These are phyloP conservation scores for Plantago ovata DNA, from an alignment of 257 asterid species.

Conservation along the genomic window DNA sequence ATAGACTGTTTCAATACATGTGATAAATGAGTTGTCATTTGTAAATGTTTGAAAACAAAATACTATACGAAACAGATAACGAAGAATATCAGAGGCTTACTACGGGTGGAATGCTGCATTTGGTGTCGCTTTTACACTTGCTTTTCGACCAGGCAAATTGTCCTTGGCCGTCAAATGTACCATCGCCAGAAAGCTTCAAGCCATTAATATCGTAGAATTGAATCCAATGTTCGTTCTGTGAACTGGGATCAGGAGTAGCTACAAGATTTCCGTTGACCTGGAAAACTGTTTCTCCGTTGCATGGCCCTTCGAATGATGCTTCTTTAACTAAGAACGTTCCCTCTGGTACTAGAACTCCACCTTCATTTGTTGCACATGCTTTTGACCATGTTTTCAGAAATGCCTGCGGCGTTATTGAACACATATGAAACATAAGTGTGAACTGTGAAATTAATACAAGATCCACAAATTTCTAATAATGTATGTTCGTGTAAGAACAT, in stretches of 20 bases:
- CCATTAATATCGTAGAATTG: not conserved
- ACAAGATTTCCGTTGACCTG: constrained; percentile 13
- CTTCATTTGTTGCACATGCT: constrained; percentile 39
- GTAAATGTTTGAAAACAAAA: too few relatives aligned
- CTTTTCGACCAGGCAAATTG: constrained; percentile 13
- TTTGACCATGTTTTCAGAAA: constrained; percentile 43
- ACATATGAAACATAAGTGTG: not conserved
- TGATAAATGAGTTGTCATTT: not conserved
- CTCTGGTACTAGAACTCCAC: constrained; percentile 30
- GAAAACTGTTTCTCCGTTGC: constrained; percentile 23
- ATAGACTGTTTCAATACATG: constrained; percentile 11
- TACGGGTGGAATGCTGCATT: not conserved
- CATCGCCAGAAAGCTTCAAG: constrained; percentile 14
- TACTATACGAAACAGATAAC: too few relatives aligned
- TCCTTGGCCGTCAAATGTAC: constrained; percentile 30
- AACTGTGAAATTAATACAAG: too few relatives aligned
- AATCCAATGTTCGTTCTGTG: constrained; percentile 17
- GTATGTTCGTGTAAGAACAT: too few relatives aligned
- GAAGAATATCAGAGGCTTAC: constrained; percentile 1
- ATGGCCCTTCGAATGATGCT: constrained; percentile 29
- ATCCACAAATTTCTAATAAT: too few relatives aligned
- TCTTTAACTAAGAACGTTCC: constrained; percentile 40
- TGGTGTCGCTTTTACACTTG: constrained; percentile 1
- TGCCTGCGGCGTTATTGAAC: constrained; percentile 23
- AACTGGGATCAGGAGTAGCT: constrained; percentile 6